phyloP scores from a whole-genome alignment of 768 basidiomycete genomes.

The Lactarius indigo region DNA sequence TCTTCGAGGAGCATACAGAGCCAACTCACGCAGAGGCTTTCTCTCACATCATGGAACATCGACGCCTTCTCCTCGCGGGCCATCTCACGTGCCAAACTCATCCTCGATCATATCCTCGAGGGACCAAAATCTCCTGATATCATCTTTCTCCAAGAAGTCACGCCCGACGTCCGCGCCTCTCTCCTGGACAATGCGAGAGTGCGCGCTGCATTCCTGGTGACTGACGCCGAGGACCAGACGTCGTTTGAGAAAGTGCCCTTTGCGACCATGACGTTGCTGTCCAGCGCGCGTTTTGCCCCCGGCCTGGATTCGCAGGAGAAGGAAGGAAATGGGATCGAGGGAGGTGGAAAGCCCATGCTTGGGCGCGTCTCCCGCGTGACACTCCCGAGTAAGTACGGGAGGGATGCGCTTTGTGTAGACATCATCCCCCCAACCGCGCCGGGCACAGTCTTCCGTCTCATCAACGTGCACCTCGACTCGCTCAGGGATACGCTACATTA shows the following conservation, averaged over 20 bases:
- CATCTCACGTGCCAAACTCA: constrained; percentile 35
- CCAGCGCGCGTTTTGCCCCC: background rate
- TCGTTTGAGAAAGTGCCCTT: constrained; percentile 2
- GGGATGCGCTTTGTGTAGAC: constrained; percentile 39
- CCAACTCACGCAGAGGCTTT: constrained; percentile 27
- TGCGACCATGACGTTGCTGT: constrained; percentile 17
- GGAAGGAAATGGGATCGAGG: background rate
- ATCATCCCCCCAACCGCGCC: constrained; percentile 31
- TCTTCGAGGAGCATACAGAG: background rate
- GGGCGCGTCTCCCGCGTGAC: background rate
- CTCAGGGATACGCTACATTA: constrained; percentile 27
- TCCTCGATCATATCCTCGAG: constrained; percentile 21
- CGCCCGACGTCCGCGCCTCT: background rate
- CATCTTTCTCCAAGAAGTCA: constrained; percentile 9
- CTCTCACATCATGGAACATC: constrained; percentile 39
- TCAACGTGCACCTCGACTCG: constrained; percentile 40
- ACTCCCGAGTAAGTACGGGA: constrained; percentile 28
- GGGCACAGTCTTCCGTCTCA: constrained; percentile 32
- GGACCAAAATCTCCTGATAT: constrained; percentile 1
- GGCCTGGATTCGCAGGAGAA: background rate
- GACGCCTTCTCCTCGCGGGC: constrained; percentile 34
- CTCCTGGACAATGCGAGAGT: background rate
- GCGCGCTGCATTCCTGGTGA: background rate
- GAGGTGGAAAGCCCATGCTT: background rate
- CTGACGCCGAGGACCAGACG: constrained; percentile 4